phyloP scores from a whole-genome alignment of 352 stramenopile genomes.

The Pythium dissotocum region DNA sequence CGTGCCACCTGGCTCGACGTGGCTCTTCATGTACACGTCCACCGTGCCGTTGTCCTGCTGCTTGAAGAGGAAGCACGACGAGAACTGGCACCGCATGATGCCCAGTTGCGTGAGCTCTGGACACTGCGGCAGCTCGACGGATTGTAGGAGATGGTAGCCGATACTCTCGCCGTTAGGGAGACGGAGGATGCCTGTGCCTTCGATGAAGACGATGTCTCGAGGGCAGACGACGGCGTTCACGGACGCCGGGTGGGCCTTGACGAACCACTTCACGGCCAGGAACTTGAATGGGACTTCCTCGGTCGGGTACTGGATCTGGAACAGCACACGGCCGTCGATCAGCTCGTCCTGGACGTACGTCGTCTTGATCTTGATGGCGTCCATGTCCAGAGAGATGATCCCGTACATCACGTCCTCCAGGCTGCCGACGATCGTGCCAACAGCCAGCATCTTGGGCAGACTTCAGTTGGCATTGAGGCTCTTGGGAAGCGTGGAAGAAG shows the following conservation, averaged over 20 bases:
- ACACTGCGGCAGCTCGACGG: slow-evolving; percentile 32
- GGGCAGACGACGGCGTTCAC: slow-evolving; percentile 29
- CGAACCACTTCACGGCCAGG: slow-evolving; percentile 29
- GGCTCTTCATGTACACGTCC: slow-evolving; percentile 50
- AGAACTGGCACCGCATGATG: slow-evolving; percentile 52
- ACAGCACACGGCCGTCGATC: slow-evolving; percentile 33
- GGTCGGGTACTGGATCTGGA: slow-evolving; percentile 41
- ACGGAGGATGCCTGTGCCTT: slow-evolving; percentile 40
- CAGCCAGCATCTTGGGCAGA: slow-evolving; percentile 23
- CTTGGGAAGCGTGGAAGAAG: not conserved
- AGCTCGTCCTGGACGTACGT: slow-evolving; percentile 29
- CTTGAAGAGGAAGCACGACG: slow-evolving; percentile 41
- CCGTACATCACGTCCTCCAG: slow-evolving; percentile 68
- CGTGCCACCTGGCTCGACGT: slow-evolving; percentile 37
- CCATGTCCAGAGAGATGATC: slow-evolving; percentile 33
- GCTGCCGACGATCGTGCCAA: slow-evolving; percentile 47
- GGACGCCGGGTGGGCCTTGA: slow-evolving; percentile 11
- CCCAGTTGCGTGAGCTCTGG: slow-evolving; percentile 33
- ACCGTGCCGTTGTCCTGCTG: slow-evolving; percentile 34
- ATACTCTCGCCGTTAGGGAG: slow-evolving; percentile 24
- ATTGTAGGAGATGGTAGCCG: slow-evolving; percentile 39
- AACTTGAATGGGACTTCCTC: slow-evolving; percentile 26
- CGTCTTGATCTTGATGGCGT: slow-evolving; percentile 40
- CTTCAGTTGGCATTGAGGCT: slow-evolving; percentile 12
- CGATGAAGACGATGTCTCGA: slow-evolving; percentile 49